These are phyloP conservation scores for Saccharomycopsis crataegensis DNA, from an alignment of 1,139 yeast genomes.

Conservation along the genomic window DNA sequence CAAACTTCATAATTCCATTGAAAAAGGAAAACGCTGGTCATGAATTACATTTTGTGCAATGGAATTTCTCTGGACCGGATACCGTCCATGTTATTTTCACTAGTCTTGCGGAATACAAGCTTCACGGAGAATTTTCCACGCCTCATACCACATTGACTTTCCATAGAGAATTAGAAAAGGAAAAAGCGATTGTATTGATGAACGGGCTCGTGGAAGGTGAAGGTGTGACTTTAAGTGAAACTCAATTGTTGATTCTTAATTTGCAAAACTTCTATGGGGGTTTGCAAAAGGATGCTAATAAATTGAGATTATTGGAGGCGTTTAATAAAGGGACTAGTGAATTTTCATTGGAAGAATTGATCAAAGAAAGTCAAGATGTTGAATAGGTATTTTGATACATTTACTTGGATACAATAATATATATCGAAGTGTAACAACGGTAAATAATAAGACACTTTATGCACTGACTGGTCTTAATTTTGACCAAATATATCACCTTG, in stretches of 20 bases:
- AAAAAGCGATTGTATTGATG: slow-evolving; percentile 70
- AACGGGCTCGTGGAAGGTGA: slow-evolving; percentile 79
- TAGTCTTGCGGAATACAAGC: slow-evolving; percentile 83
- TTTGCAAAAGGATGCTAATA: slow-evolving; percentile 38
- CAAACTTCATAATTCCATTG: slow-evolving; percentile 66
- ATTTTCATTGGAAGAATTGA: slow-evolving; percentile 60
- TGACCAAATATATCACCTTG: too few relatives aligned
- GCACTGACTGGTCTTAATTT: too few relatives aligned
- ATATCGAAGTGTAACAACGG: background rate
- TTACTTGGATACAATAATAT: background rate
- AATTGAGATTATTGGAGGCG: slow-evolving; percentile 49
- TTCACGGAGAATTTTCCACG: slow-evolving; percentile 85
- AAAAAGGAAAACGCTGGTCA: slow-evolving; percentile 46
- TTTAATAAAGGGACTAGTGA: slow-evolving; percentile 63
- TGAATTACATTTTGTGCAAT: slow-evolving; percentile 89
- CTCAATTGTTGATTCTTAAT: slow-evolving; percentile 71
- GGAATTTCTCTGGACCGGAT: slow-evolving; percentile 81
- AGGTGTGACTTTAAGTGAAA: slow-evolving; percentile 52
- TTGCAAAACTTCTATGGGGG: slow-evolving; percentile 88
- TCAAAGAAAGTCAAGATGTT: slow-evolving; percentile 44
- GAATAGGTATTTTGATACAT: background rate
- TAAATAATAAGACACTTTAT: too few relatives aligned
- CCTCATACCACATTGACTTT: slow-evolving; percentile 91
- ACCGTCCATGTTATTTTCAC: slow-evolving; percentile 91
- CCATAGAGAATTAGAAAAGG: slow-evolving; percentile 67